These are phyloP conservation scores for Suillus subluteus DNA, from an alignment of 768 basidiomycete genomes.

Conservation along the genomic window DNA sequence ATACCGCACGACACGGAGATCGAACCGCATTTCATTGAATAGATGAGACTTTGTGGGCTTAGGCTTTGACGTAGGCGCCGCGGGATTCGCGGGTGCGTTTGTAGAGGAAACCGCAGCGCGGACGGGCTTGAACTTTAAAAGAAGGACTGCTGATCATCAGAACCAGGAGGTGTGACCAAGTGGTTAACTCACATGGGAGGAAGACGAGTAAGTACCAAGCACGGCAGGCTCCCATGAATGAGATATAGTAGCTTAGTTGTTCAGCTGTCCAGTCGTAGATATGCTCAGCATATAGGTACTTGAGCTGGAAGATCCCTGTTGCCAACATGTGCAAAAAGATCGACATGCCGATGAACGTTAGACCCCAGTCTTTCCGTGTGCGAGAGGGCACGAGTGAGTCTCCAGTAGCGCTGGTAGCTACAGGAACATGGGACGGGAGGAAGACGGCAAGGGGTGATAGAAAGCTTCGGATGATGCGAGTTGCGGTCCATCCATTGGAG, in stretches of 20 bases:
- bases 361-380: slow-evolving; percentile 67
- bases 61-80: slow-evolving; percentile 44
- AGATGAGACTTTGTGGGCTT: slow-evolving; percentile 55
- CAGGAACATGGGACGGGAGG: slow-evolving; percentile 54
- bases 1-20: slow-evolving; percentile 62
- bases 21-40: slow-evolving; percentile 65
- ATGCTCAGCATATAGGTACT: slow-evolving; percentile 80
- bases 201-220: slow-evolving; percentile 68
- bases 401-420: slow-evolving; percentile 39
- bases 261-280: slow-evolving; percentile 70
- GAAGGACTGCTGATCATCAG: slow-evolving; percentile 50
- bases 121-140: slow-evolving; percentile 60
- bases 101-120: slow-evolving; percentile 17
- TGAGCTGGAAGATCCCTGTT: slow-evolving; percentile 72
- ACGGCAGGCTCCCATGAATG: slow-evolving; percentile 64
- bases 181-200: slow-evolving; percentile 59
- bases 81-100: slow-evolving; percentile 10
- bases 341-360: slow-evolving; percentile 67
- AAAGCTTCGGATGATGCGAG: slow-evolving; percentile 45
- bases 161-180: slow-evolving; percentile 34
- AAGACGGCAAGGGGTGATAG: slow-evolving; percentile 73
- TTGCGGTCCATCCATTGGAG: slow-evolving; percentile 11
- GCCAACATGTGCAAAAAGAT: slow-evolving; percentile 69
- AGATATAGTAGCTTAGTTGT: slow-evolving; percentile 77
- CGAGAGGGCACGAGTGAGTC: slow-evolving; percentile 67